phyloP scores from a whole-genome alignment of 345 rosid species.

The Salix udensis region DNA sequence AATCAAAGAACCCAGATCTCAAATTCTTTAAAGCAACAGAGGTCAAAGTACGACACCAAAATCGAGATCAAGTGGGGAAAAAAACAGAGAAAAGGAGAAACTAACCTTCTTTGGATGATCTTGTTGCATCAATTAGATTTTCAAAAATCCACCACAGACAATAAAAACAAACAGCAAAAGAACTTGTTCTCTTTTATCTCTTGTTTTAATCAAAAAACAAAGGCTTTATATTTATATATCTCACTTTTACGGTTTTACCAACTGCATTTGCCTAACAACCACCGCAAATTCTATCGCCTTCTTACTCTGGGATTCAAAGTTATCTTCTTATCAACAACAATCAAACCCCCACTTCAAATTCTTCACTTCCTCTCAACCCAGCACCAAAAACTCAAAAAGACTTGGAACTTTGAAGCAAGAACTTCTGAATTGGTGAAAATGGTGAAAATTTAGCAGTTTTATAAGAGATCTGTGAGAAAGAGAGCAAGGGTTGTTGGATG shows the following conservation, averaged over 20 bases:
- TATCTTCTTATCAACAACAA: not conserved
- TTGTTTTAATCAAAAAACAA: not conserved
- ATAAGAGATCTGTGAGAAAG: not conserved
- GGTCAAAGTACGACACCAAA: not conserved
- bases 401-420: not conserved
- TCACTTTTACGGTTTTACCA: not conserved
- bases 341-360: not conserved
- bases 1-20: constrained; percentile 1
- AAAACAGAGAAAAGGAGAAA: not conserved
- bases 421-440: not conserved
- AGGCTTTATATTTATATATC: not conserved
- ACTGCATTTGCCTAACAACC: not conserved
- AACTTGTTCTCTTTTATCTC: not conserved
- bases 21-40: not conserved
- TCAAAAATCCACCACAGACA: not conserved
- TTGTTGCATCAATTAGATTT: constrained; percentile 39
- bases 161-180: not conserved
- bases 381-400: not conserved
- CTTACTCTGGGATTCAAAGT: constrained; percentile 3
- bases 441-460: not conserved
- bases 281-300: not conserved
- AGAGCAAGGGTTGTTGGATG: not conserved
- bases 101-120: constrained; percentile 38
- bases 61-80: not conserved
- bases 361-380: not conserved